These are phyloP conservation scores for Aspergillus thermomutatus DNA, from an alignment of 2,329 filamentous ascomycete genomes.

Conservation along the genomic window DNA sequence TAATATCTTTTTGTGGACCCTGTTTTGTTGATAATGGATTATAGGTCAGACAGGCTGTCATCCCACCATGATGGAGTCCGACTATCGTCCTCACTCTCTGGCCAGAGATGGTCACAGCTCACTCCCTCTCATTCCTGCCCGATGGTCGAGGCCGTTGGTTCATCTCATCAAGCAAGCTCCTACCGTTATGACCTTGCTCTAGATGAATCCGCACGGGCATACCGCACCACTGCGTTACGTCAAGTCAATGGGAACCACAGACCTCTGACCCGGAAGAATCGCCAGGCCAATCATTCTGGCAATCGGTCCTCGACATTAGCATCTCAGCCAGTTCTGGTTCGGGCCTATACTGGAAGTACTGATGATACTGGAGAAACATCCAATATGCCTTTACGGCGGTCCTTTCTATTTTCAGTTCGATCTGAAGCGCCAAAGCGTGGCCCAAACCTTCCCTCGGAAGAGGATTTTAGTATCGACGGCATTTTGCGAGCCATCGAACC, in stretches of 20 bases:
- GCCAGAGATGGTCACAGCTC: conserved; percentile 30
- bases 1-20: neutral
- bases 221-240: conserved; percentile 30
- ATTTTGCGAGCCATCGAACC: conserved; percentile 57
- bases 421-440: conserved; percentile 20
- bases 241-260: conserved; percentile 30
- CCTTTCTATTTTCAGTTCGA: conserved; percentile 27
- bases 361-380: conserved; percentile 26
- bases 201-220: conserved; percentile 30
- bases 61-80: conserved; percentile 25
- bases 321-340: conserved; percentile 44
- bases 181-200: conserved; percentile 24
- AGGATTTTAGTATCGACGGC: conserved; percentile 55
- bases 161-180: conserved; percentile 21
- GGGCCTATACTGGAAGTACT: conserved; percentile 40
- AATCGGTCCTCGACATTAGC: conserved; percentile 27
- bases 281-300: conserved; percentile 19
- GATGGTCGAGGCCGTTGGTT: conserved; percentile 15
- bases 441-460: conserved; percentile 43
- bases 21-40: conserved; percentile 28
- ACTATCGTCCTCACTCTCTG: conserved; percentile 28
- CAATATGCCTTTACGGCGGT: conserved; percentile 31
- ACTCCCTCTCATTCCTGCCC: conserved; percentile 24
- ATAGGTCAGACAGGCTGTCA: conserved; percentile 26
- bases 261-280: conserved; percentile 23